A percentile compares a stretch with the other conserved stretches of the same genome.
phyloP scores from a whole-genome alignment of 345 rosid species.

The Syzygium grande region DNA sequence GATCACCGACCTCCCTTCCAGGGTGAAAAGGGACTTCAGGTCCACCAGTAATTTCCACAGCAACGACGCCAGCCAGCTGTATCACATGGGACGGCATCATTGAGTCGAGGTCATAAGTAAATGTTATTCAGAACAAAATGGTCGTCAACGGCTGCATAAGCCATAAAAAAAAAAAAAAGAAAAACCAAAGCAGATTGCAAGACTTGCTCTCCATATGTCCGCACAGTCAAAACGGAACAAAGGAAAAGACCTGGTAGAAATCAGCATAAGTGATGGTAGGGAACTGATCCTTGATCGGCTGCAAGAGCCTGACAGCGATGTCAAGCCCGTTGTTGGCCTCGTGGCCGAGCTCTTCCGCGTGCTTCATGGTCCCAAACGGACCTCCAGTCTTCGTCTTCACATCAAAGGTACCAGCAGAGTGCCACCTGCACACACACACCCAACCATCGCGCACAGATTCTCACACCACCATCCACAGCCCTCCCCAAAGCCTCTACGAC shows the following conservation, averaged over 20 bases:
- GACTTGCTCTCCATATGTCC: neutral
- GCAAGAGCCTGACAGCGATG: constrained; percentile 52
- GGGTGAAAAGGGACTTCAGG: constrained; percentile 97
- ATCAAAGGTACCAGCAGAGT: constrained; percentile 41
- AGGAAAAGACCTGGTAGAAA: constrained; percentile 57
- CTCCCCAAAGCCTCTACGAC: neutral
- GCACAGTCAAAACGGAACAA: neutral
- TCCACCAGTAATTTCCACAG: constrained; percentile 83
- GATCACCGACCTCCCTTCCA: constrained; percentile 67
- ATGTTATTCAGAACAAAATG: neutral
- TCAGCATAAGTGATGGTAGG: constrained; percentile 59
- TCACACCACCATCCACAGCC: neutral
- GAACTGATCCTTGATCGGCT: constrained; percentile 82
- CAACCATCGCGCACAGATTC: neutral
- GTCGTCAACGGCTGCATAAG: neutral
- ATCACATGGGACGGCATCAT: neutral
- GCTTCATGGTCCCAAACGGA: constrained; percentile 37
- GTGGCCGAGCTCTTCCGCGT: constrained; percentile 20
- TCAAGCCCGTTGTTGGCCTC: constrained; percentile 40
- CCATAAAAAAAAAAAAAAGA: neutral
- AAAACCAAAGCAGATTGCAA: neutral
- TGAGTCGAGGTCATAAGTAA: neutral
- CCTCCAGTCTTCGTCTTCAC: constrained; percentile 32
- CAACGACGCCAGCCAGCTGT: constrained; percentile 92
- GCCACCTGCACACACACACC: constrained; percentile 34